A percentile compares a stretch with the other conserved stretches of the same genome.
These are phyloP conservation scores for Symbiodinium natans DNA, from an alignment of 73 alveolate species.

Conservation along the genomic window DNA sequence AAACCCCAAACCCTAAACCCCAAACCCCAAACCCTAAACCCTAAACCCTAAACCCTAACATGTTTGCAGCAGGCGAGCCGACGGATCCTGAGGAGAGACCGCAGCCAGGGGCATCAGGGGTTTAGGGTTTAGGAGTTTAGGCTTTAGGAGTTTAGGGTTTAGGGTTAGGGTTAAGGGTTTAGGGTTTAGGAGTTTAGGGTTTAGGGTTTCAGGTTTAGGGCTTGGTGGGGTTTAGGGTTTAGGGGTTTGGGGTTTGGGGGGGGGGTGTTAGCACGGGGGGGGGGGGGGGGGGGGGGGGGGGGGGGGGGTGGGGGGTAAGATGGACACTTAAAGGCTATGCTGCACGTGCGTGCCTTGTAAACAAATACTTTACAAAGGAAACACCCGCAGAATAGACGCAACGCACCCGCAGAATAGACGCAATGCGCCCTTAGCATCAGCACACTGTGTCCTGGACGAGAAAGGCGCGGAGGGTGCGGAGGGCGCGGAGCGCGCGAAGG, in stretches of 20 bases:
- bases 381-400: too few species aligned
- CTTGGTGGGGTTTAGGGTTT: background rate
- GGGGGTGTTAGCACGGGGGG: background rate
- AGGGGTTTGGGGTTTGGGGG: background rate
- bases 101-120: too few species aligned
- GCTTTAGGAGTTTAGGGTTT: background rate
- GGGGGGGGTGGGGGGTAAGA: too few species aligned
- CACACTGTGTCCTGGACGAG: too few species aligned
- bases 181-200: background rate
- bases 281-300: background rate
- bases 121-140: slow-evolving; percentile 5
- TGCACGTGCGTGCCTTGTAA: too few species aligned
- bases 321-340: too few species aligned
- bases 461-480: too few species aligned
- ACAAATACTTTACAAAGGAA: too few species aligned
- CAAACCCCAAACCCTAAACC: background rate
- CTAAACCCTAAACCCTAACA: background rate
- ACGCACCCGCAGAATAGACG: too few species aligned
- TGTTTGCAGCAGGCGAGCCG: slow-evolving; percentile 62
- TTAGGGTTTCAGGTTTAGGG: background rate
- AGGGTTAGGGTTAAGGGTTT: background rate
- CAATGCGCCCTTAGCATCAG: too few species aligned
- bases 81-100: slow-evolving; percentile 32
- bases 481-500: too few species aligned
- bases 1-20: too few species aligned